phyloP scores from a whole-genome alignment of 768 basidiomycete species.

The Thelephora ganbajun region DNA sequence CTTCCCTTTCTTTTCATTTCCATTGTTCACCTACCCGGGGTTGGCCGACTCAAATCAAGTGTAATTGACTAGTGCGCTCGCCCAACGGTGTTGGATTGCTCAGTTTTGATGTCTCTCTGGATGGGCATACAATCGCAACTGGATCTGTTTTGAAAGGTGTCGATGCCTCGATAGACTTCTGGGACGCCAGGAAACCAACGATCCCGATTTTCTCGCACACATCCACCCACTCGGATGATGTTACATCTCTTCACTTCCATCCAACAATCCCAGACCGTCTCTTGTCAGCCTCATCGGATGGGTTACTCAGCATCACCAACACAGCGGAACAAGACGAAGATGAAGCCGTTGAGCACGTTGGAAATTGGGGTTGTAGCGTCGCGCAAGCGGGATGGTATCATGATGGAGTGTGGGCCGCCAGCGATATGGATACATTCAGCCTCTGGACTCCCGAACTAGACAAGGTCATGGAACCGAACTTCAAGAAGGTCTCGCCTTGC shows the following conservation, averaged over 20 bases:
- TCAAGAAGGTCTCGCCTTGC: not conserved
- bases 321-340: constrained; percentile 75
- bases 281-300: constrained; percentile 79
- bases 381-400: constrained; percentile 63
- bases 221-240: constrained; percentile 88
- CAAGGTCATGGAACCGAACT: not conserved
- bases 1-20: not conserved
- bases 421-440: constrained; percentile 93
- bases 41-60: constrained; percentile 25
- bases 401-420: constrained; percentile 60
- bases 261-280: constrained; percentile 24
- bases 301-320: constrained; percentile 61
- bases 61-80: constrained; percentile 31
- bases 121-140: constrained; percentile 63
- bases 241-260: constrained; percentile 61
- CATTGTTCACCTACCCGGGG: not conserved
- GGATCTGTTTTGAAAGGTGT: constrained; percentile 74
- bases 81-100: constrained; percentile 34
- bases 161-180: constrained; percentile 75
- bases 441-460: constrained; percentile 65
- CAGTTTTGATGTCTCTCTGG: constrained; percentile 54
- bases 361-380: constrained; percentile 77
- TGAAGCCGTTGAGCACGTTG: constrained; percentile 66
- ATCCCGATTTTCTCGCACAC: constrained; percentile 61
- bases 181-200: constrained; percentile 77